These are phyloP conservation scores for Delphinella strobiligena DNA, from an alignment of 2,329 filamentous ascomycete species.

Conservation along the genomic window DNA sequence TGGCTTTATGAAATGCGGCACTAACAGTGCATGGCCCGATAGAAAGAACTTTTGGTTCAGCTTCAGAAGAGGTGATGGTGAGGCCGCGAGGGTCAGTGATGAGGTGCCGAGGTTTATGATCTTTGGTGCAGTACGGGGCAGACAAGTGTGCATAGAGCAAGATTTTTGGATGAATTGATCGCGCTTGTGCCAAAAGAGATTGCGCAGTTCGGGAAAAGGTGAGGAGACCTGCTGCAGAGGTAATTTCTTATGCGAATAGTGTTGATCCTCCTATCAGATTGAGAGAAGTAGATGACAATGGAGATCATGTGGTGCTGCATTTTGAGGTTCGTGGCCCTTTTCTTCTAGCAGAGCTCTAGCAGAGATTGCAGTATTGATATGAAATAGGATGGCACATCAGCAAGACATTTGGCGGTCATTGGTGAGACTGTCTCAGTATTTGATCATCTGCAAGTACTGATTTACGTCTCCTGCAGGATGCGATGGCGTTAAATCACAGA, in stretches of 20 bases:
- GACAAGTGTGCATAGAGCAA: conserved; percentile 33
- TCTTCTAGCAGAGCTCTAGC: background rate
- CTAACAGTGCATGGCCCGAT: conserved; percentile 21
- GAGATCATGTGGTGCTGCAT: conserved; percentile 8
- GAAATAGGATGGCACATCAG: background rate
- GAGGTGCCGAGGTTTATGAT: conserved; percentile 17
- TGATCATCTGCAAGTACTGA: conserved; percentile 14
- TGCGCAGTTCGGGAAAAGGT: conserved; percentile 29
- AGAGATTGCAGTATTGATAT: background rate
- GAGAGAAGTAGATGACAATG: conserved; percentile 11
- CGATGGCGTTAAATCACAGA: conserved; percentile 51
- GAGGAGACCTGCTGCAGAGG: background rate
- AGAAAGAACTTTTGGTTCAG: conserved; percentile 25
- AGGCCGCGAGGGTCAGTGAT: conserved; percentile 13
- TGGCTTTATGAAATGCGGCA: conserved; percentile 11
- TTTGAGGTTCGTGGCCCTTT: background rate
- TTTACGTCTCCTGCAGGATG: too few species aligned
- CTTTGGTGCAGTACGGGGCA: conserved; percentile 13
- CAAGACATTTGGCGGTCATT: conserved; percentile 6
- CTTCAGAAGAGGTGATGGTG: conserved; percentile 25
- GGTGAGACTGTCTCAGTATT: conserved; percentile 1
- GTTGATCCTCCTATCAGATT: conserved; percentile 13
- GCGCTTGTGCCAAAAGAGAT: conserved; percentile 32
- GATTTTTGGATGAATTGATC: conserved; percentile 38
- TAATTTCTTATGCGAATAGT: background rate